Conservation (phyloP, 1,284 basidiomycete species). For the Microstroma glucosiphilum region DNA sequence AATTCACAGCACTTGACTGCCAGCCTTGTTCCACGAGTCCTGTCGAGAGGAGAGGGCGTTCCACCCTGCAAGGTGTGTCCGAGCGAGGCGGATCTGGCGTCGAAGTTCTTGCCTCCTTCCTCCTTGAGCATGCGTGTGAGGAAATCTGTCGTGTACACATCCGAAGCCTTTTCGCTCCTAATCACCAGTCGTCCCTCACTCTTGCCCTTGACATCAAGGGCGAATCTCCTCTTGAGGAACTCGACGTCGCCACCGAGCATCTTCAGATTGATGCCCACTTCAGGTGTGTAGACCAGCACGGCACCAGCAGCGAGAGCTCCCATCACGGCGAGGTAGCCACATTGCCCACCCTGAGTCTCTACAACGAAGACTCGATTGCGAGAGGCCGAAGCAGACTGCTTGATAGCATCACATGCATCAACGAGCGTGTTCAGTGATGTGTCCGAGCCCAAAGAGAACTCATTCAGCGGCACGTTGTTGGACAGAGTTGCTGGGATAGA, state of each 20-base stretch:
- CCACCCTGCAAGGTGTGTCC: constrained; percentile 96
- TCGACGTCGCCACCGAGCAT: constrained; percentile 76
- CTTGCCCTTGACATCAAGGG: constrained; percentile 78
- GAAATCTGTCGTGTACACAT: constrained; percentile 83
- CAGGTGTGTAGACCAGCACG: constrained; percentile 87
- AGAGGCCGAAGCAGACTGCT: constrained; percentile 92
- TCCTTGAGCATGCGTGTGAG: constrained; percentile 91
- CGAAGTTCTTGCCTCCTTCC: constrained; percentile 84
- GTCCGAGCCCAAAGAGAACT: constrained; percentile 89
- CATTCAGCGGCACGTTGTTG: constrained; percentile 95
- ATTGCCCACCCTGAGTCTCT: constrained; percentile 93
- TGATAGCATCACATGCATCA: constrained; percentile 93
- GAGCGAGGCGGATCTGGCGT: constrained; percentile 83
- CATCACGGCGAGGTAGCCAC: constrained; percentile 89
- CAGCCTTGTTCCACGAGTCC: constrained; percentile 80
- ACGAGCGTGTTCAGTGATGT: constrained; percentile 96
- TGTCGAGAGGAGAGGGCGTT: constrained; percentile 86
- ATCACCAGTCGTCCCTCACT: constrained; percentile 88
- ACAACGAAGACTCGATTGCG: constrained; percentile 94
- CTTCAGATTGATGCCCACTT: constrained; percentile 77
- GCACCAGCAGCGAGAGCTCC: constrained; percentile 92
- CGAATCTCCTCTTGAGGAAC: constrained; percentile 80
- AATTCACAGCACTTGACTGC: constrained; percentile 89
- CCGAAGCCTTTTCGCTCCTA: constrained; percentile 72
- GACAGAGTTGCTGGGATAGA: constrained; percentile 70